phyloP scores from a whole-genome alignment of 257 asterid genomes.

The Solanum tarapatanum region DNA sequence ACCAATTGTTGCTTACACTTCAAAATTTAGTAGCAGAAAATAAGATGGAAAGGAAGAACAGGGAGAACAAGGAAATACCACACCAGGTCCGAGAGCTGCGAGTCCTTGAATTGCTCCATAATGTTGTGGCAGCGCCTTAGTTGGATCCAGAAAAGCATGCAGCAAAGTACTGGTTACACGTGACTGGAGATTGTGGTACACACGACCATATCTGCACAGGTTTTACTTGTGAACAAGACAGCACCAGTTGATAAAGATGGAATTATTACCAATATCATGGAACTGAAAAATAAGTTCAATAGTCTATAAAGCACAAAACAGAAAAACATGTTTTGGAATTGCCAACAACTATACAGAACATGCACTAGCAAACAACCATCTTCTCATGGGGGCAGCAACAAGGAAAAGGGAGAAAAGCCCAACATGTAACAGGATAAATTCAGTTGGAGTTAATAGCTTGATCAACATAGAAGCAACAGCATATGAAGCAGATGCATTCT shows the following conservation, averaged over 20 bases:
- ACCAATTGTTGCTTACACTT: not conserved
- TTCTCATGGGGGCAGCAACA: not conserved
- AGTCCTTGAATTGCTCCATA: constrained; percentile 97
- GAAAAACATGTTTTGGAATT: not conserved
- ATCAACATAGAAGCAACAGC: not conserved
- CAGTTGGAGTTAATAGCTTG: not conserved
- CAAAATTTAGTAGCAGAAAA: not conserved
- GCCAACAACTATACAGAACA: not conserved
- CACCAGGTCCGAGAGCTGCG: constrained; percentile 83
- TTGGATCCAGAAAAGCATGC: constrained; percentile 82
- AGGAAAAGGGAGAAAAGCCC: not conserved
- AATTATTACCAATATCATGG: not conserved
- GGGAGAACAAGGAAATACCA: constrained; percentile 37
- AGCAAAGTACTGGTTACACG: constrained; percentile 80
- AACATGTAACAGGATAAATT: not conserved
- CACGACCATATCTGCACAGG: constrained; percentile 31
- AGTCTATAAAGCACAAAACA: not conserved
- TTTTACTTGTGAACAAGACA: not conserved
- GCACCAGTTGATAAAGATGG: not conserved
- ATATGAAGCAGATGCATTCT: not conserved
- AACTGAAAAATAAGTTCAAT: not conserved
- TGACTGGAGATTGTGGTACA: constrained; percentile 79
- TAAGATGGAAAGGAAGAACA: not conserved
- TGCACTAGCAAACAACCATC: not conserved
- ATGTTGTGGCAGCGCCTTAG: constrained; percentile 83